phyloP scores from a whole-genome alignment of 129 eudicot genomes.

The Deinandra increscens region DNA sequence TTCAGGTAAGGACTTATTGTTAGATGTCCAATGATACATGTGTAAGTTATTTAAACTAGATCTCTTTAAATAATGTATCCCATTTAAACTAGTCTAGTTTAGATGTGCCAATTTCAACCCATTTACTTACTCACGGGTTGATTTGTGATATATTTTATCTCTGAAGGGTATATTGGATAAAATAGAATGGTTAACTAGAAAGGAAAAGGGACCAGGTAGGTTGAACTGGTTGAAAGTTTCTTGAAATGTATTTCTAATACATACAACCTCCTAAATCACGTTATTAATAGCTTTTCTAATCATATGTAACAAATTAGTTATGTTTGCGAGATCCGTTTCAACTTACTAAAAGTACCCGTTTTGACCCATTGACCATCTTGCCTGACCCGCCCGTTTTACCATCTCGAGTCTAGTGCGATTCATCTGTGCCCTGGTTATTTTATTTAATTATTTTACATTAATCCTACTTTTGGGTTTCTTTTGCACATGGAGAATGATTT shows the following conservation, averaged over 20 bases:
- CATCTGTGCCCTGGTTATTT: background rate
- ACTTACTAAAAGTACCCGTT: background rate
- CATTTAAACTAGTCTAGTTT: background rate
- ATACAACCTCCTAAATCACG: background rate
- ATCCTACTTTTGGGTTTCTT: constrained; percentile 9
- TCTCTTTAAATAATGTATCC: background rate
- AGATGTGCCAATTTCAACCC: background rate
- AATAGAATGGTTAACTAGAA: background rate
- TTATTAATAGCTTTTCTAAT: background rate
- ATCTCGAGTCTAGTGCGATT: background rate
- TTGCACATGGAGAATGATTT: constrained; percentile 66
- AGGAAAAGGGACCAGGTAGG: background rate
- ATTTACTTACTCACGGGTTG: background rate
- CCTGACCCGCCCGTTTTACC: background rate
- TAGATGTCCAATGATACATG: background rate
- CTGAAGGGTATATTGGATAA: background rate
- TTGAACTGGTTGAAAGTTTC: background rate
- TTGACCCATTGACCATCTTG: background rate
- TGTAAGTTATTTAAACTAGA: background rate
- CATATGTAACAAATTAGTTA: background rate
- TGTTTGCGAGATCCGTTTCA: background rate
- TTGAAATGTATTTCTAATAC: background rate
- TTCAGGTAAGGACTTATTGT: constrained; percentile 52
- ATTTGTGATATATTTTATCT: background rate
- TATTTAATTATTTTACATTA: background rate